Evolutionary conservation across 345 rosid genomes (phyloP).

Genomic region (Aurinia saxatilis): DNA sequence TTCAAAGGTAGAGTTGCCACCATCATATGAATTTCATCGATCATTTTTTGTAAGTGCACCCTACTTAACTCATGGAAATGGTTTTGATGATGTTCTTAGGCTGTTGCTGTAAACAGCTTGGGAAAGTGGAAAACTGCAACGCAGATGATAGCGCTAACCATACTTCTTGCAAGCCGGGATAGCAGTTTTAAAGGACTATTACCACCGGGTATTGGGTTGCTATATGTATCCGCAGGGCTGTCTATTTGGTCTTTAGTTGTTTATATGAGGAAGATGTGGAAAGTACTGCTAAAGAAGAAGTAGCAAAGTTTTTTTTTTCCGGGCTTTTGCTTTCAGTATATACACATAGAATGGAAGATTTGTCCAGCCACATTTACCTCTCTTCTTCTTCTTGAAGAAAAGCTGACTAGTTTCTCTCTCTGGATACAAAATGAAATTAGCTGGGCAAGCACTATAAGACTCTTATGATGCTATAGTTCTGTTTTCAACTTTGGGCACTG

Average conservation of each 20-base stretch:
- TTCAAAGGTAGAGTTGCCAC: constrained; percentile 50
- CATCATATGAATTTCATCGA: neutral
- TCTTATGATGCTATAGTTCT: constrained; percentile 25
- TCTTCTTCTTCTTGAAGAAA: constrained; percentile 25
- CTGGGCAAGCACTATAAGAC: constrained; percentile 21
- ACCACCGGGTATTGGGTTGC: constrained; percentile 69
- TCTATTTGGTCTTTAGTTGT: constrained; percentile 85
- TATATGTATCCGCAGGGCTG: constrained; percentile 87
- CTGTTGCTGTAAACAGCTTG: constrained; percentile 94
- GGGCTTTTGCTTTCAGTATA: constrained; percentile 22
- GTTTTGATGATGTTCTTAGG: constrained; percentile 37
- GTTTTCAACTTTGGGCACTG: constrained; percentile 22
- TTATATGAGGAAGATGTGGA: constrained; percentile 77
- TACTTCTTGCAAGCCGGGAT: constrained; percentile 82
- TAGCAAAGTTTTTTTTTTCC: constrained; percentile 23
- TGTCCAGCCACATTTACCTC: constrained; percentile 13
- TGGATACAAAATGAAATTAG: constrained; percentile 14
- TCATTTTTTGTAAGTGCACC: neutral
- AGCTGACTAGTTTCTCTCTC: constrained; percentile 12
- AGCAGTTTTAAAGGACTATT: constrained; percentile 61
- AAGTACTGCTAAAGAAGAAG: constrained; percentile 53
- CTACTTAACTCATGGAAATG: neutral
- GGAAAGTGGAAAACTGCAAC: constrained; percentile 99
- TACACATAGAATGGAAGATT: constrained; percentile 27
- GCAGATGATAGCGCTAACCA: constrained; percentile 88